Conservation (phyloP, 441 rosid species). For the Hura crepitans region DNA sequence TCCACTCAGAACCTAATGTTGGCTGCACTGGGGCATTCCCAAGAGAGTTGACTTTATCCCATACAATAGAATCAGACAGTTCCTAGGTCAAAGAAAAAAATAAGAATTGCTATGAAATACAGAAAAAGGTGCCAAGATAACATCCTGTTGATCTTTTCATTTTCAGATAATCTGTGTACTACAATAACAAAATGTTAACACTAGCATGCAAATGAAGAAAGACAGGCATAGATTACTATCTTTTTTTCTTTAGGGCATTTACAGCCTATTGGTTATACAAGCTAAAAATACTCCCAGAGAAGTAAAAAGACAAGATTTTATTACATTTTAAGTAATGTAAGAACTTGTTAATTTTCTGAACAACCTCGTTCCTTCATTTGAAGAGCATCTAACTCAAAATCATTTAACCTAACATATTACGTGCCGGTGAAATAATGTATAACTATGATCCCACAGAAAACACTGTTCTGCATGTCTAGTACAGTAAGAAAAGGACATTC, state of each 20-base stretch:
- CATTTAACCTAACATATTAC: background rate
- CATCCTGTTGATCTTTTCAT: too few species aligned
- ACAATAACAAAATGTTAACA: background rate
- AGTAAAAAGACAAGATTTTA: background rate
- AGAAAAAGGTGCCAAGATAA: background rate
- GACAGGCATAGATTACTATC: background rate
- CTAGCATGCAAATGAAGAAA: background rate
- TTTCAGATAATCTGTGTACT: background rate
- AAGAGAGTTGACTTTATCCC: constrained; percentile 78
- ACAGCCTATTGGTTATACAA: background rate
- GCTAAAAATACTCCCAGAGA: background rate
- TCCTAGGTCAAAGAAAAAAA: constrained; percentile 54
- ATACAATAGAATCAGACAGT: constrained; percentile 61
- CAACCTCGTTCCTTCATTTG: background rate
- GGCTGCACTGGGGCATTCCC: constrained; percentile 62
- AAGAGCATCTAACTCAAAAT: background rate
- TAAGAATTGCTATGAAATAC: constrained; percentile 18
- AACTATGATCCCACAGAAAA: background rate
- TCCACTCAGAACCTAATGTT: constrained; percentile 82
- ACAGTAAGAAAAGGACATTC: constrained; percentile 7
- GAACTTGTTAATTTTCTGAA: background rate
- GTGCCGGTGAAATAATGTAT: background rate
- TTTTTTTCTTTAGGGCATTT: background rate
- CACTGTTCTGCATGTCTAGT: background rate
- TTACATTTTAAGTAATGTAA: background rate